Evolutionary conservation across 345 rosid species (phyloP), one percentile per base, ranked within the genome.

Genomic region (Brassica incana): DNA sequence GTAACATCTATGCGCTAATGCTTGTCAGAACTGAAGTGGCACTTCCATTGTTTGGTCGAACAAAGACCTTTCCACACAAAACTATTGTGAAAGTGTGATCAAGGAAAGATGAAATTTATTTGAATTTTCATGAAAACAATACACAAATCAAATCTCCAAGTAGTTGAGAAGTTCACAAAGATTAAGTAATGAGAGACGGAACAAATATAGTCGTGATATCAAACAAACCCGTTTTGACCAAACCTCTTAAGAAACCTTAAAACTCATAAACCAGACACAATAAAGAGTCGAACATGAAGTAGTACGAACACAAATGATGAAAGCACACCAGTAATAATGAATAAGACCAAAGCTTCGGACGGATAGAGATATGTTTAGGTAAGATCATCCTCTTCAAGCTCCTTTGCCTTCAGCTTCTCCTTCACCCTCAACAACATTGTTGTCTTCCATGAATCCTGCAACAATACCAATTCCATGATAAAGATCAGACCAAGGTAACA

Each of bases 361-460:
- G 40, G 76, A 69, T 14, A 54, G 66, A 58, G 11, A 32, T 43
- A 6, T 54, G 73, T 73, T 90, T 84, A 95, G 80, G 99, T 96
- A 67, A 96, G 98, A 79, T 96, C 98, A 78, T 93, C 99, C 82
- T 93, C 99, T 77, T 96, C 99, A 63, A 92, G 59, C 82, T 96
- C 99, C 83, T 87, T 90, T 65, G 95, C 97, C 82, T 96, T 96
- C 77, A 96, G 88, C 91, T 92, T 96, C 78, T 96, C 98, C 85
- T 96, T 96, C 83, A 96, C 98, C 84, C 99, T 87, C 88, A 93
- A 81, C 66, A 96, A 82, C 79, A 93, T 90, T 14, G 97, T 92
- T 9, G 99, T 96, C 91, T 96, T 96, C 97, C 98, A 93, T 3
- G 97, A 78, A 79, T 93, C 99, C 98, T 96, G 78, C 74, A 64